Base-by-base conservation (phyloP, 2,329 filamentous ascomycete genomes). In the Curvularia sp. region DNA sequence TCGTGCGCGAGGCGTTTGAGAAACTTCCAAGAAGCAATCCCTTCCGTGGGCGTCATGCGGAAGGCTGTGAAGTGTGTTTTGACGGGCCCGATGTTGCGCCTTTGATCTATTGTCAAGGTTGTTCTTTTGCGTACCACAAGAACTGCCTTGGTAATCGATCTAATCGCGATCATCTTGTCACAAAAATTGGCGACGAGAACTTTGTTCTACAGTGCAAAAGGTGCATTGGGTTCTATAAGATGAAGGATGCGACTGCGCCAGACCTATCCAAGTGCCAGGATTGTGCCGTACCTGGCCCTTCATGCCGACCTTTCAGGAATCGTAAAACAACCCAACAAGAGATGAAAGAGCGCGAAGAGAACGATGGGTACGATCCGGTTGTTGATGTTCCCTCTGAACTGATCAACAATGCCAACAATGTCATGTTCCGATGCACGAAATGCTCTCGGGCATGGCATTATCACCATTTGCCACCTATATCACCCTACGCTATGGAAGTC, bases 121-220 rank as follows among this genome's bases (percentile, higher is more conserved):
- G 95, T 74, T 92, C 89, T 1, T 82, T 89, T 48, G 84, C 90
- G 0, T 97, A 92, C 66, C 95, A 99, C 77, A 92, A 91, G 75
- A 80, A 79, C 41, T 99, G 95, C 71, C 82, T 99, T 28, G 93
- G 94, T 1, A 82, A 84, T 49, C 86, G 95, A 49, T 85, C 84
- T 51, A 81, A 76, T 12, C 85, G 95, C 60, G 92, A 97, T n/a
- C 95, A 98, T 74, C 80, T 95, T 35, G 92, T 92, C 9, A 98
- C 93, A 24, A 99, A 98, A 75, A 78, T 97, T 52, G 88, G 83
- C 2, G 82, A 89, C 0, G 87, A 89, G 2, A 78, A 89, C 38
- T 98, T 96, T 67, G 88, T 99, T 15, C 80, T 99, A 39, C 95
- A 99, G 74, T 99, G 95, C 78, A 89, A 88, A 64, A 90, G 88